phyloP scores from a whole-genome alignment of 2,329 filamentous ascomycete species.

The Microcyclosporella mali region DNA sequence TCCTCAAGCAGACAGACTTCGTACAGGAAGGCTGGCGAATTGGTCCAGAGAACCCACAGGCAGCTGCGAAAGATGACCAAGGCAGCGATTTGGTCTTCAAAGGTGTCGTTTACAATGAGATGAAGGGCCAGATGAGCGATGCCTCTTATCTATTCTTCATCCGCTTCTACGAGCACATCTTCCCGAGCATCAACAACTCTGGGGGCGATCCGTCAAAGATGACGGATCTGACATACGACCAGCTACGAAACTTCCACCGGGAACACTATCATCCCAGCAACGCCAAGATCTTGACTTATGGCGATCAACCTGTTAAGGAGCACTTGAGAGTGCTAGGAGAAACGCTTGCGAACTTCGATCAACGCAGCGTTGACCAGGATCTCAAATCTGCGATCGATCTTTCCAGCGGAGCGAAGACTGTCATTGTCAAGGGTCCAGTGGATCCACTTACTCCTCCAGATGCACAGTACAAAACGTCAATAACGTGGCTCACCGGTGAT shows the following conservation, averaged over 20 bases:
- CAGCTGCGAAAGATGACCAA: slow-evolving; percentile 39
- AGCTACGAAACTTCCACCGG: slow-evolving; percentile 80
- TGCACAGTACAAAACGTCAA: slow-evolving; percentile 87
- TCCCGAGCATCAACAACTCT: slow-evolving; percentile 91
- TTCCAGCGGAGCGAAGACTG: slow-evolving; percentile 56
- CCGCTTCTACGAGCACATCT: slow-evolving; percentile 87
- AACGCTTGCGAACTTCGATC: slow-evolving; percentile 67
- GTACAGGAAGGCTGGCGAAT: slow-evolving; percentile 95
- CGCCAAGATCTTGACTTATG: slow-evolving; percentile 91
- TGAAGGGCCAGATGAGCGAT: slow-evolving; percentile 99
- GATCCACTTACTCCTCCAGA: slow-evolving; percentile 81
- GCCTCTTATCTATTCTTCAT: slow-evolving; percentile 95
- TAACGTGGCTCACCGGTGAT: slow-evolving; percentile 86
- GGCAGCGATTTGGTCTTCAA: slow-evolving; percentile 74
- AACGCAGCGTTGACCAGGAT: slow-evolving; percentile 61
- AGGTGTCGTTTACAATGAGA: slow-evolving; percentile 97
- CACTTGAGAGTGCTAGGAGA: slow-evolving; percentile 75
- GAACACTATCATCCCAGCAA: slow-evolving; percentile 97
- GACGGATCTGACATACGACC: slow-evolving; percentile 86
- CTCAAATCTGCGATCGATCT: slow-evolving; percentile 73
- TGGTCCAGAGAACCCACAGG: slow-evolving; percentile 76
- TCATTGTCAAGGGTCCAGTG: slow-evolving; percentile 71
- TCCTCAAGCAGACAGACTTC: slow-evolving; percentile 87
- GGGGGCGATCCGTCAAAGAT: slow-evolving; percentile 95
- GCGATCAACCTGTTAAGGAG: slow-evolving; percentile 77